These are phyloP conservation scores for Pseudomonodictys pantanalensis DNA, from an alignment of 495 filamentous ascomycete species.

Conservation along the genomic window DNA sequence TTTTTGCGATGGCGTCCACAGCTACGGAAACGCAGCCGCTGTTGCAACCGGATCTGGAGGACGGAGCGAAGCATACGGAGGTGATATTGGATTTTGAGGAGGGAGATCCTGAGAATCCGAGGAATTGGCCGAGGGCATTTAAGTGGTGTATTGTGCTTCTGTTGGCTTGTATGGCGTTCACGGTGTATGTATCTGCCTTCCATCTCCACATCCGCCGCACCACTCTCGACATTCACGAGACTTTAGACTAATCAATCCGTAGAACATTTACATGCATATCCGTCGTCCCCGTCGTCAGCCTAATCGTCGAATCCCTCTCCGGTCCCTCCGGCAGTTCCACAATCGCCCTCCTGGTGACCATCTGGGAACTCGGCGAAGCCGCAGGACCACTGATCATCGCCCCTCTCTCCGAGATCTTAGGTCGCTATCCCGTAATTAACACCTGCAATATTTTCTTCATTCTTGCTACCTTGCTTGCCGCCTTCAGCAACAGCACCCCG, in stretches of 20 bases:
- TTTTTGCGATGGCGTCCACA: too few relatives aligned
- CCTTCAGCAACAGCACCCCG: slow-evolving; percentile 41
- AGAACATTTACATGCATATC: slow-evolving; percentile 50
- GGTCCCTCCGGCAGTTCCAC: slow-evolving; percentile 34
- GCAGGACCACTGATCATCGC: slow-evolving; percentile 59
- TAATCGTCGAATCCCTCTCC: slow-evolving; percentile 49
- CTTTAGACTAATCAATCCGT: slow-evolving; percentile 46
- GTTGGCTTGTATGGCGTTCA: slow-evolving; percentile 53
- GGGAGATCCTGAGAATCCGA: slow-evolving; percentile 48
- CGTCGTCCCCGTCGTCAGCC: slow-evolving; percentile 52
- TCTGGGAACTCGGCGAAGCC: slow-evolving; percentile 53
- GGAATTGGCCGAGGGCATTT: slow-evolving; percentile 51
- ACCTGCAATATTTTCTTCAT: slow-evolving; percentile 53
- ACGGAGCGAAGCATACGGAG: slow-evolving; percentile 9
- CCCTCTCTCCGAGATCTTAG: slow-evolving; percentile 56
- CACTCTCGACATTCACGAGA: background rate
- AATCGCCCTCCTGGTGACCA: slow-evolving; percentile 55
- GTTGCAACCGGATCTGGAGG: slow-evolving; percentile 32
- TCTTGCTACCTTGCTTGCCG: slow-evolving; percentile 45
- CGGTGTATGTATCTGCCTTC: slow-evolving; percentile 45
- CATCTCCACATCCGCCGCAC: background rate
- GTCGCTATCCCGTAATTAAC: slow-evolving; percentile 55
- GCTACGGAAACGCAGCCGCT: too few relatives aligned
- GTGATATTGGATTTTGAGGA: slow-evolving; percentile 16
- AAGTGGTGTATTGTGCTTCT: slow-evolving; percentile 51